Evolutionary conservation across 2,329 filamentous ascomycete genomes (phyloP).

Genomic region (Talaromyces marneffei): DNA sequence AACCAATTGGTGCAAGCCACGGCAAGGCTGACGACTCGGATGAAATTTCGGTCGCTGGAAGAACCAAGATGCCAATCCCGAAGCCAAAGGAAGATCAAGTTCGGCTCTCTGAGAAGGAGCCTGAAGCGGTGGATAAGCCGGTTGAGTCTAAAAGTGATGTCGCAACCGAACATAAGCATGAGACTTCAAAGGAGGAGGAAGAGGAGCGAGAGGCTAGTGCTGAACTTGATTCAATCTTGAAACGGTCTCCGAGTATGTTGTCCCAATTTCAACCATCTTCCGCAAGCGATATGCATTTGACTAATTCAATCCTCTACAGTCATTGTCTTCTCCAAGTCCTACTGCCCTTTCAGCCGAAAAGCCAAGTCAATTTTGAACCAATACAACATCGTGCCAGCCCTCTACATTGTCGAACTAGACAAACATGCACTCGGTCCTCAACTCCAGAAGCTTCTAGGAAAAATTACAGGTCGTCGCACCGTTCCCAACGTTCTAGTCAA

Average conservation of each 20-base stretch:
- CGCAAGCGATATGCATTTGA: too few relatives aligned
- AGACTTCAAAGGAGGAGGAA: constrained; percentile 11
- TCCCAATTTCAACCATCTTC: neutral
- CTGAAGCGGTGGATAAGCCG: constrained; percentile 47
- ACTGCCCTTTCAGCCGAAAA: constrained; percentile 78
- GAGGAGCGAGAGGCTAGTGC: constrained; percentile 49
- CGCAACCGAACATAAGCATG: neutral
- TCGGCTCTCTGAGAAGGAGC: constrained; percentile 43
- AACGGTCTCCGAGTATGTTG: constrained; percentile 70
- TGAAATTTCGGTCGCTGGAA: constrained; percentile 50
- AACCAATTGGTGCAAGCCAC: neutral
- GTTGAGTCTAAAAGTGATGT: constrained; percentile 53
- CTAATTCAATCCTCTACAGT: constrained; percentile 49
- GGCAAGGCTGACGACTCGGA: constrained; percentile 23
- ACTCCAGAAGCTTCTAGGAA: constrained; percentile 65
- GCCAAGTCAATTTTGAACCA: constrained; percentile 80
- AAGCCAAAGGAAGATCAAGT: constrained; percentile 30
- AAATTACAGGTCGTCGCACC: constrained; percentile 72
- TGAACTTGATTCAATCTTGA: constrained; percentile 73
- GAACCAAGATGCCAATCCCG: constrained; percentile 45
- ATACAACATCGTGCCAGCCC: constrained; percentile 75
- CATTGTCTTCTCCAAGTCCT: constrained; percentile 92
- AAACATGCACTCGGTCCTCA: constrained; percentile 65
- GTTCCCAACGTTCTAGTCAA: constrained; percentile 91
- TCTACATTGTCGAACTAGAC: constrained; percentile 88